Evolutionary conservation across 2,329 filamentous ascomycete genomes (phyloP).

Genomic region (Sphaerulina musiva): DNA sequence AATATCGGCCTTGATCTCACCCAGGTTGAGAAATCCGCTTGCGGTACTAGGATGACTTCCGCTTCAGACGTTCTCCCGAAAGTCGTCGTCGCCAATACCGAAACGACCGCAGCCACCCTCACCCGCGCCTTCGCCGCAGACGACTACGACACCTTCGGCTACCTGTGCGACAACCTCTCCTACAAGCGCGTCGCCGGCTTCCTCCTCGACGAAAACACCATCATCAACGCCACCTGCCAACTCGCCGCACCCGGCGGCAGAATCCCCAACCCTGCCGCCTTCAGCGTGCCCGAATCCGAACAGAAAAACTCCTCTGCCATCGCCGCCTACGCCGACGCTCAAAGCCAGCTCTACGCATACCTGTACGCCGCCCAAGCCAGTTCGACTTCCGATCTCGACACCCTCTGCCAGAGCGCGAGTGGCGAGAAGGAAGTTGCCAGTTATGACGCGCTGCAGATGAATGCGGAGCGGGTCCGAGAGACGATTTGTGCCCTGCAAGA

Average conservation of each 20-base stretch:
- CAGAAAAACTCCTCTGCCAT: slow-evolving; percentile 12
- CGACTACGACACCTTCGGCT: slow-evolving; percentile 16
- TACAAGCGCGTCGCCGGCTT: slow-evolving; percentile 22
- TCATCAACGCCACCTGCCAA: slow-evolving; percentile 22
- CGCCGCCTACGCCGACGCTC: slow-evolving; percentile 15
- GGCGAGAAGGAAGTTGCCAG: neutral
- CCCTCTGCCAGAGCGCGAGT: neutral
- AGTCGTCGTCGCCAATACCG: slow-evolving; percentile 20
- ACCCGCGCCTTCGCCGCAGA: slow-evolving; percentile 20
- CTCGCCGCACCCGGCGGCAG: slow-evolving; percentile 1
- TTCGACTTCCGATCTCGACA: slow-evolving; percentile 1
- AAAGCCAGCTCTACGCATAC: slow-evolving; percentile 20
- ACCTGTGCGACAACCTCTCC: slow-evolving; percentile 27
- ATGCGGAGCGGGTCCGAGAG: slow-evolving; percentile 17
- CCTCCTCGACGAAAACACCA: slow-evolving; percentile 16
- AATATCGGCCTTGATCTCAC: slow-evolving; percentile 17
- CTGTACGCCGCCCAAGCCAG: slow-evolving; percentile 18
- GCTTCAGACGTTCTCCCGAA: slow-evolving; percentile 18
- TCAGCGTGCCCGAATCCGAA: neutral
- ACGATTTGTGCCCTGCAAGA: slow-evolving; percentile 20
- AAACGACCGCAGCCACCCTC: slow-evolving; percentile 24
- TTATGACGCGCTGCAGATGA: slow-evolving; percentile 17
- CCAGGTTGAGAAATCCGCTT: slow-evolving; percentile 22
- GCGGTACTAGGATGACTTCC: slow-evolving; percentile 13
- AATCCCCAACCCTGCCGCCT: slow-evolving; percentile 13